Base-by-base conservation (phyloP, 1,139 yeast species). In the Hyphopichia burtonii region DNA sequence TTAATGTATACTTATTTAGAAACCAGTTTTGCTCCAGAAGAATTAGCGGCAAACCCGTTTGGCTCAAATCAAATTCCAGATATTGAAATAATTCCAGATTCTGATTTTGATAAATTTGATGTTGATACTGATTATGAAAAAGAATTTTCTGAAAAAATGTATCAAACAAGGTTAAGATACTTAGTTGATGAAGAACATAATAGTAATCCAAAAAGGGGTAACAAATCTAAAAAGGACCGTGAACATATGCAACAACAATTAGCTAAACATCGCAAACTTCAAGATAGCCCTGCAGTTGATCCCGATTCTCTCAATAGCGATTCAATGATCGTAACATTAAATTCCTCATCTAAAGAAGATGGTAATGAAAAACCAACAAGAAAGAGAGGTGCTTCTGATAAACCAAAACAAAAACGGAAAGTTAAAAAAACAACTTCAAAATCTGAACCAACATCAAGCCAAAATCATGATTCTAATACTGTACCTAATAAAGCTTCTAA, bases 1-100 rank as follows among this genome's bases (percentile, higher is more conserved):
- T 65, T 93, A 34, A 61, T 88, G 45, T 89, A 88, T 68, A 76
- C 89, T 2, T 86, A 85, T 55, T 66, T 86, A 49, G 96, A 93
- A 56, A 86, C 96, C 0, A 74, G 76, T 45, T 71, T 86, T 48
- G 62, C 74, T 0, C 66, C 72, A 1, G 82, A 74, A 31, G 79
- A 78, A 44, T 61, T 89, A 17, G 62, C 63, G 2, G 43, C 55
- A 2, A 86, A 86, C 52, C 93, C 96, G 3, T 90, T 88, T 60
- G 83, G 86, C 18, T 58, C 65, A 3, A 63, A 63, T 32, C 65
- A 55, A 43, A 67, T 82, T 5, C 89, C 90, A 0, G 57, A 66
- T 1, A 56, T 81, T n/a, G 67, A 64, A 40, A 56, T 68, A 23
- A 62, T 78, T 2, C 54, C 67, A 1, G 65, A 61, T 14, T 71